Percentiles rank a stretch among this genome's conserved stretches.
Conservation (phyloP, 768 basidiomycete genomes). For the Termitomyces sp. region DNA sequence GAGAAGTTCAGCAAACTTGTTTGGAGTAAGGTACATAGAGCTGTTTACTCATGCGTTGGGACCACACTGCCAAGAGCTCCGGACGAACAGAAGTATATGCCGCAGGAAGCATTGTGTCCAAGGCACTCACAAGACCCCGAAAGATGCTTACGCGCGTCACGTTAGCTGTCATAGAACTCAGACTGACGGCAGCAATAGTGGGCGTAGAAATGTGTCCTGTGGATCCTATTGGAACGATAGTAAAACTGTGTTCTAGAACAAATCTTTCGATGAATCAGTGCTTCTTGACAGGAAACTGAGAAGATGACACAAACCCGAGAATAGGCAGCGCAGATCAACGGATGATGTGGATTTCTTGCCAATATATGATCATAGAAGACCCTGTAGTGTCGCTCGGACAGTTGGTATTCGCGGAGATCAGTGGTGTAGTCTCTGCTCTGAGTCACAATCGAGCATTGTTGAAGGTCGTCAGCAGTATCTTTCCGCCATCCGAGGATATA, state of each 20-base stretch:
- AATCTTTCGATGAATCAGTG: background rate
- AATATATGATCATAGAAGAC: background rate
- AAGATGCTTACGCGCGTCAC: background rate
- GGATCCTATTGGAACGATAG: background rate
- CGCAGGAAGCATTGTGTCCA: background rate
- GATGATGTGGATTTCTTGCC: background rate
- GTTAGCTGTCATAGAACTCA: background rate
- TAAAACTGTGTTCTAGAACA: background rate
- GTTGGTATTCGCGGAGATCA: background rate
- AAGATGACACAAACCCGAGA: background rate
- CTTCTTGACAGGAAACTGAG: no score
- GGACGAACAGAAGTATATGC: background rate
- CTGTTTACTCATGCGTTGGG: background rate
- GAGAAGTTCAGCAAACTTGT: no score
- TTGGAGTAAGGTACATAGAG: background rate
- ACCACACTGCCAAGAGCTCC: background rate
- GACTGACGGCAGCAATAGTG: background rate
- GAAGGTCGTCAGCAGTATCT: no score
- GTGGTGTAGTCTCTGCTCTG: background rate
- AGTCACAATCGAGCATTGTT: background rate
- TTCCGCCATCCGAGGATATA: no score
- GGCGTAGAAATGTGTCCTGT: background rate
- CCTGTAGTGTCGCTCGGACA: background rate
- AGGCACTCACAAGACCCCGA: background rate
- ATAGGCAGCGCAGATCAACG: background rate